Base-by-base conservation (phyloP, 2,329 filamentous ascomycete genomes). In the Penicillium sp. region DNA sequence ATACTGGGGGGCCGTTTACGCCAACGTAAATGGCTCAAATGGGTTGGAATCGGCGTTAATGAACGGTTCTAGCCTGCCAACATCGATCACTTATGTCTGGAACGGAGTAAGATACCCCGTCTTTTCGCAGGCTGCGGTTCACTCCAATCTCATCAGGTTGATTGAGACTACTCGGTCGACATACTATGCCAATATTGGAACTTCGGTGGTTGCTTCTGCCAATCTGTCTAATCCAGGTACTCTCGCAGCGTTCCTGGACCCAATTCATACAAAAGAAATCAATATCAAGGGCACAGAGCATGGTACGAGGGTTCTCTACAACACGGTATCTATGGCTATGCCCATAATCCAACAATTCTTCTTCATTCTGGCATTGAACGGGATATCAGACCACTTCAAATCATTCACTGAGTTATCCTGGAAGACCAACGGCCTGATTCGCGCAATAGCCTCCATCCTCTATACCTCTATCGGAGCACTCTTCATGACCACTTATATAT, bases 271-370 rank as follows among this genome's bases (percentile, higher is more conserved):
- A 8, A 27, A 26, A 1, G 61, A 60, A 11, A 59, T 65, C 45
- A 71, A 76, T 59, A 70, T 76, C 57, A 68, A 75, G 53, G 57
- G 61, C 0, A 74, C 72, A 1, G 53, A 62, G 0, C 72, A 77
- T 47, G 72, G 74, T 8, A 58, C 69, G 0, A 55, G 71, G 2
- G 65, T 73, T 1, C 64, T 76, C 18, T 72, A 76, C 60, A 76
- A 76, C 61, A 75, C 71, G 2, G 62, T 75, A 18, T 67, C 69
- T 11, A 74, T 76, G 56, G 70, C 73, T 23, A 70, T 77, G 52
- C 68, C 74, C 4, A 66, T 77, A 7, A 63, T 78, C 38, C 69
- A 72, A 55, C 72, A 77, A 54, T 78, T 77, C 64, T 77, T 77
- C 67, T 77, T 75, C 65, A 63, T 77, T n/a, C 65, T 75, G 53